Base-by-base conservation (phyloP, 371 early-diverging fungal genomes). In the Syncephalastrum monosporum region DNA sequence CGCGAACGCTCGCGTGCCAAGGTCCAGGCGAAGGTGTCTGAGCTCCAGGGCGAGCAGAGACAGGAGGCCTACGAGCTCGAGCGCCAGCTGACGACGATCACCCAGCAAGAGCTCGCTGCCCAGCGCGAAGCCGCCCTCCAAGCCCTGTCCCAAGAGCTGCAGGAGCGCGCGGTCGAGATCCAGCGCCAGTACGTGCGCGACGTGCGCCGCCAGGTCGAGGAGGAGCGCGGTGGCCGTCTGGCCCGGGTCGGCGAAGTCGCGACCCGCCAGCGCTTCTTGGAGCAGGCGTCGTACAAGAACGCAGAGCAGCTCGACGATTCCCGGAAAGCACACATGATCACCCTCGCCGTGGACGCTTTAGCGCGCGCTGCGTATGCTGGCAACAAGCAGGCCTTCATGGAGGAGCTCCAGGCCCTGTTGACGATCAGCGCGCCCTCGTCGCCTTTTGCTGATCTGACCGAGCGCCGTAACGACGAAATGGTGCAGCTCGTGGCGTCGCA, bases 141-240 rank as follows among this genome's bases (percentile, higher is more conserved):
- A 42, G 69, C 72, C 50, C 64, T 82, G 38, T 45, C 69, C 47
- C 59, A 64, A 6, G 81, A 75, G 56, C 59, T 85, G 47, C 54
- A 70, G 61, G 67, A 72, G 49, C 83, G 84, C 49, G 81, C 79
- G 10, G 62, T 74, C 21, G 78, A 77, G 29, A 70, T 84, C 61
- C 82, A 85, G 61, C 72, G 80, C 13, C 71, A 79, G 17, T 85
- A 81, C 74, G 69, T 77, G 21, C 78, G 84, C 12, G 83, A 92
- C 66, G 87, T 94, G 60, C 84, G 86, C 57, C 75, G 81, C 16
- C 81, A 87, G 42, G 92, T 97, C 2, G 98, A 97, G 59, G 71
- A 78, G 33, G 98, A 97, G 75, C 90, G 96, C 45, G 88, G 87
- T 42, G 94, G 96, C 19, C 89, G 96, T 25, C 75, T 98, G 55